phyloP scores from a whole-genome alignment of 2,329 filamentous ascomycete genomes.

The Ophiosphaerella narmari region DNA sequence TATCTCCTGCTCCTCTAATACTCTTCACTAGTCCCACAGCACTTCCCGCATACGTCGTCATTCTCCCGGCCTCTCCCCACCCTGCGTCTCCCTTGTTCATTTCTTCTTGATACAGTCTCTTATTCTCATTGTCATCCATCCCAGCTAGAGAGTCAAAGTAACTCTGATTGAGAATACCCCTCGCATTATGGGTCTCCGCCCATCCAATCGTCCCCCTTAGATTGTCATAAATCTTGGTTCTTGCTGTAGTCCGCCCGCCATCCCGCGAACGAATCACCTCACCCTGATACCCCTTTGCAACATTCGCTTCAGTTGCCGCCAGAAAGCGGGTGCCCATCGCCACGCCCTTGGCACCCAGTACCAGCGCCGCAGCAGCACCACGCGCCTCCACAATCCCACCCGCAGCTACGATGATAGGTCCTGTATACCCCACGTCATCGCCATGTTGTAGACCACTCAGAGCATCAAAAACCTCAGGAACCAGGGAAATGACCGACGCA shows the following conservation, averaged over 20 bases:
- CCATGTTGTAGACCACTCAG: constrained; percentile 34
- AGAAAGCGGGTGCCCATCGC: constrained; percentile 69
- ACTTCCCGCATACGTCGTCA: constrained; percentile 67
- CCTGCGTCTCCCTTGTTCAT: constrained; percentile 55
- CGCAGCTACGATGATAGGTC: constrained; percentile 57
- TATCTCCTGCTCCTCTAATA: constrained; percentile 56
- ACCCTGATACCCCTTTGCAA: constrained; percentile 53
- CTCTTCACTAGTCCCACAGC: constrained; percentile 63
- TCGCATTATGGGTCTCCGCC: constrained; percentile 61
- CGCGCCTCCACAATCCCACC: constrained; percentile 64
- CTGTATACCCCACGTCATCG: neutral
- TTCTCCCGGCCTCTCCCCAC: constrained; percentile 57
- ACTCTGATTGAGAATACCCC: constrained; percentile 63
- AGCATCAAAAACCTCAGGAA: constrained; percentile 62
- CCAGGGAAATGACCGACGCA: constrained; percentile 59
- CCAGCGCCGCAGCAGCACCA: constrained; percentile 60
- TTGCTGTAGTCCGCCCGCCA: constrained; percentile 57
- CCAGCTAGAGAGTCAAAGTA: constrained; percentile 49
- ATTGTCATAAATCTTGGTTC: constrained; percentile 58
- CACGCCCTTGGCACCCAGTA: constrained; percentile 58
- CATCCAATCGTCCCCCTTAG: constrained; percentile 62
- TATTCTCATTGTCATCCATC: constrained; percentile 51
- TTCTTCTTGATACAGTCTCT: constrained; percentile 54
- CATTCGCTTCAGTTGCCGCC: constrained; percentile 54
- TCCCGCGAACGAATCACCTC: constrained; percentile 54